Conservation (phyloP, 2,329 filamentous ascomycete genomes). For the Phialocephala sp. region DNA sequence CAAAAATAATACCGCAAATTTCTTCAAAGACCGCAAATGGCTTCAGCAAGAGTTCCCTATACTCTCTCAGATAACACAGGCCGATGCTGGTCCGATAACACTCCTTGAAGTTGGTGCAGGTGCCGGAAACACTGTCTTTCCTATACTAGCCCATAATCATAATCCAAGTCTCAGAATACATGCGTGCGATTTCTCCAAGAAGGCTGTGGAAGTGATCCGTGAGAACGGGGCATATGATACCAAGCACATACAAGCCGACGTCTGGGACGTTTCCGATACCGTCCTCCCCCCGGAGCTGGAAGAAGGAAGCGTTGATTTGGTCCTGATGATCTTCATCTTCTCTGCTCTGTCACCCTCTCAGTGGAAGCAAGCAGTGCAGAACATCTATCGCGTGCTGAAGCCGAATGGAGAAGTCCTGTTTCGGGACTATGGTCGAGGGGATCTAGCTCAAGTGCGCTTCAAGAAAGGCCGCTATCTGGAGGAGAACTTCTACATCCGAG, state of each 20-base stretch:
- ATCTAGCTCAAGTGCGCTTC: conserved; percentile 95
- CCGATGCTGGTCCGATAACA: conserved; percentile 70
- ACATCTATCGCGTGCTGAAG: conserved; percentile 83
- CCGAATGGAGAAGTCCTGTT: conserved; percentile 94
- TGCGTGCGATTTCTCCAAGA: conserved; percentile 96
- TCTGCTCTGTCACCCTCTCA: conserved; percentile 85
- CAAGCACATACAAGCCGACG: conserved; percentile 80
- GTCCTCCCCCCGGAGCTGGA: conserved; percentile 76
- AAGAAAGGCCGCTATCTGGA: conserved; percentile 93
- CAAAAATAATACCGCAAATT: conserved; percentile 95
- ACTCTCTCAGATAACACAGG: conserved; percentile 74
- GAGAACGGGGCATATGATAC: conserved; percentile 76
- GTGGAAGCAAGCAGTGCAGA: conserved; percentile 82
- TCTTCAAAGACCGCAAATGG: conserved; percentile 99
- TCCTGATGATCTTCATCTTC: conserved; percentile 97
- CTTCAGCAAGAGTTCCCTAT: conserved; percentile 94
- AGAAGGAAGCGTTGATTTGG: conserved; percentile 85
- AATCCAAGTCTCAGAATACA: conserved; percentile 84
- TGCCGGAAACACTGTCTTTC: conserved; percentile 95
- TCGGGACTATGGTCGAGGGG: conserved; percentile 93
- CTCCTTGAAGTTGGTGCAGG: conserved; percentile 93
- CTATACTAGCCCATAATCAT: conserved; percentile 81
- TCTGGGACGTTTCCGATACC: conserved; percentile 86
- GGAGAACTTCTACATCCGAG: conserved; percentile 96
- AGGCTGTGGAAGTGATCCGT: conserved; percentile 92